Evolutionary conservation across 495 filamentous ascomycete species (phyloP), one percentile per base, ranked within the genome.

Genomic region (Paragyromitra xinjiangensis): DNA sequence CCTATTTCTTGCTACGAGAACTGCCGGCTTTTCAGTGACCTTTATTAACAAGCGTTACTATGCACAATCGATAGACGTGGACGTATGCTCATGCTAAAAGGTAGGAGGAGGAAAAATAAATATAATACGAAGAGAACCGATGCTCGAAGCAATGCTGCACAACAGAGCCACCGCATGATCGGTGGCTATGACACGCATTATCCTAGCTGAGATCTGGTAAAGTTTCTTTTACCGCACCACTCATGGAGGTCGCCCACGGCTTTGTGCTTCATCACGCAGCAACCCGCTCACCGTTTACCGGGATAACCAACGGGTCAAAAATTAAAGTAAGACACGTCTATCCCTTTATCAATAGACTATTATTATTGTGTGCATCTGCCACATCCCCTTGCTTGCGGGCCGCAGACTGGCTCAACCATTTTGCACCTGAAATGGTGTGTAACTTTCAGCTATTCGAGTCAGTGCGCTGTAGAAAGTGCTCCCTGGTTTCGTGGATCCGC

Each of bases 201-300:
- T 26, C 29, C 64, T 56, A 37, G 72, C 26, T 24, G 37, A 76
- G 68, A 75, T 75, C 59, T 59, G 45, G 45, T 55, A 55, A 44
- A 29, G 51, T 56, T 73, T 61, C 39, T 68, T 68, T 61, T 51
- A 40, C 50, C 59, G 42, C 37, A 40, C 56, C 64, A 71, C 70
- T 19, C 29, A 9, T 29, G 8, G 42, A 53, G 48, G 59, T 19
- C 39, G 14, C 40, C 19, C 48, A 55, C 26, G 55, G 42, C 22
- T 62, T 71, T 62, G 26, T 63, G 44, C 44, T 63, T n/a, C 39
- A 51, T 44, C 22, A 58, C 22, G 48, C 68, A 72, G 65, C 16
- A 45, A 48, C 19, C 65, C 56, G 40, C 50, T 44, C 19, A 40
- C 55, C 53, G 9, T 45, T 24, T 63, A 19, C 68, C 48, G 24